These are phyloP conservation scores for Delphinella strobiligena DNA, from an alignment of 2,329 filamentous ascomycete genomes.

Conservation along the genomic window DNA sequence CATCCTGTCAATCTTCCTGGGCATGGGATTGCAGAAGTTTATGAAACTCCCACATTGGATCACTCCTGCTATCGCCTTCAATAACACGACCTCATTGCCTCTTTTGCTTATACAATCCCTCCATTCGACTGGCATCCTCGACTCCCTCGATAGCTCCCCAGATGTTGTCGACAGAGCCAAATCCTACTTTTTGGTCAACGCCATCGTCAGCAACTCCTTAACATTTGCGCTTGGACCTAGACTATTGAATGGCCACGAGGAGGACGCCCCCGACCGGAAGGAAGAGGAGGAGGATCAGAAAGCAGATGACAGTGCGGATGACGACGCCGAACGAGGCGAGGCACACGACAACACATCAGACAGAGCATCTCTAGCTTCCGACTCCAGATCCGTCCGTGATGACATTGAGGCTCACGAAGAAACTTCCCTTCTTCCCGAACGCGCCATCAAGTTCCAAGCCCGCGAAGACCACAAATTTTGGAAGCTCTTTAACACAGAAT, in stretches of 20 bases:
- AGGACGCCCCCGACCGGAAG: slow-evolving; percentile 25
- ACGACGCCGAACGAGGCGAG: slow-evolving; percentile 16
- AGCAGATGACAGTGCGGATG: slow-evolving; percentile 19
- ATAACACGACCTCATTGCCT: slow-evolving; percentile 45
- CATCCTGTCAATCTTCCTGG: slow-evolving; percentile 35
- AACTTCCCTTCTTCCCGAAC: slow-evolving; percentile 39
- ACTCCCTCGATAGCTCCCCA: slow-evolving; percentile 29
- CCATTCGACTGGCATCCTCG: slow-evolving; percentile 44
- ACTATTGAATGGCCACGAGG: slow-evolving; percentile 38
- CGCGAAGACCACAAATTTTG: slow-evolving; percentile 22
- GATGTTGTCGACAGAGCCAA: slow-evolving; percentile 47
- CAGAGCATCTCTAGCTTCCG: neutral
- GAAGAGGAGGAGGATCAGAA: slow-evolving; percentile 13
- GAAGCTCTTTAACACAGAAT: slow-evolving; percentile 21
- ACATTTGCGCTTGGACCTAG: slow-evolving; percentile 53
- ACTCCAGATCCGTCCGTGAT: slow-evolving; percentile 4
- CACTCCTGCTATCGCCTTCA: slow-evolving; percentile 43
- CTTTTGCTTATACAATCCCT: slow-evolving; percentile 41
- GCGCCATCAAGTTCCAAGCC: slow-evolving; percentile 18
- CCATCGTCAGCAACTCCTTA: slow-evolving; percentile 50
- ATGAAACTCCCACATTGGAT: slow-evolving; percentile 41
- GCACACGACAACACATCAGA: slow-evolving; percentile 9
- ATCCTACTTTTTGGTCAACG: slow-evolving; percentile 54
- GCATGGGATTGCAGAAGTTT: slow-evolving; percentile 20
- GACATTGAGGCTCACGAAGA: slow-evolving; percentile 28